Evolutionary conservation across 2,329 filamentous ascomycete genomes (phyloP).

Genomic region (Thelonectria rubi): DNA sequence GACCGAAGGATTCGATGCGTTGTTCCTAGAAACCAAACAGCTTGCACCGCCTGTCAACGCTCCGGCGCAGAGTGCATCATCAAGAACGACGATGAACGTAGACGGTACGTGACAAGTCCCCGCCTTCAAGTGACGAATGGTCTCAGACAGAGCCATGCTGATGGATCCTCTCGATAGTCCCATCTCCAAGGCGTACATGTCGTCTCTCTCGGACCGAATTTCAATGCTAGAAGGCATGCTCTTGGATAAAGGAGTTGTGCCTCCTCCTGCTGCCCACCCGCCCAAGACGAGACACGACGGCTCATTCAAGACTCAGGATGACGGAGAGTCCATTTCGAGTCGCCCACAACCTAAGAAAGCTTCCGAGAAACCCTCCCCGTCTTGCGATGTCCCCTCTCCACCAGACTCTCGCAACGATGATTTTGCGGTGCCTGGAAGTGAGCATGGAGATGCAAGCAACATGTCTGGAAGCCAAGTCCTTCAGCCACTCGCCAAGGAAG

Average conservation of each 20-base stretch:
- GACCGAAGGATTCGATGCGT: slow-evolving; percentile 60
- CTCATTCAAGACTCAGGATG: slow-evolving; percentile 40
- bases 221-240: slow-evolving; percentile 61
- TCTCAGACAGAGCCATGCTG: slow-evolving; percentile 9
- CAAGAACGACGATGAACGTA: slow-evolving; percentile 65
- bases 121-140: slow-evolving; percentile 16
- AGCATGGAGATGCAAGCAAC: slow-evolving; percentile 33
- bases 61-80: slow-evolving; percentile 62
- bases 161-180: slow-evolving; percentile 50
- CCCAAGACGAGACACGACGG: slow-evolving; percentile 59
- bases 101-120: slow-evolving; percentile 51
- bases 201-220: slow-evolving; percentile 63
- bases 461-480: slow-evolving; percentile 33
- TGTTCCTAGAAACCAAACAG: slow-evolving; percentile 59
- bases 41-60: slow-evolving; percentile 62
- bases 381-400: slow-evolving; percentile 42
- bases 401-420: slow-evolving; percentile 49
- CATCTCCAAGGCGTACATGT: slow-evolving; percentile 67
- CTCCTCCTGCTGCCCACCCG: slow-evolving; percentile 61
- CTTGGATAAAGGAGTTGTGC: slow-evolving; percentile 57
- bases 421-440: slow-evolving; percentile 39
- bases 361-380: slow-evolving; percentile 27
- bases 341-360: slow-evolving; percentile 21
- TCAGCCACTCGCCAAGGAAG: slow-evolving; percentile 41
- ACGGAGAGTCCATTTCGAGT: not conserved